phyloP scores from a whole-genome alignment of 768 basidiomycete genomes.

The Dacryopinax primogenitus region DNA sequence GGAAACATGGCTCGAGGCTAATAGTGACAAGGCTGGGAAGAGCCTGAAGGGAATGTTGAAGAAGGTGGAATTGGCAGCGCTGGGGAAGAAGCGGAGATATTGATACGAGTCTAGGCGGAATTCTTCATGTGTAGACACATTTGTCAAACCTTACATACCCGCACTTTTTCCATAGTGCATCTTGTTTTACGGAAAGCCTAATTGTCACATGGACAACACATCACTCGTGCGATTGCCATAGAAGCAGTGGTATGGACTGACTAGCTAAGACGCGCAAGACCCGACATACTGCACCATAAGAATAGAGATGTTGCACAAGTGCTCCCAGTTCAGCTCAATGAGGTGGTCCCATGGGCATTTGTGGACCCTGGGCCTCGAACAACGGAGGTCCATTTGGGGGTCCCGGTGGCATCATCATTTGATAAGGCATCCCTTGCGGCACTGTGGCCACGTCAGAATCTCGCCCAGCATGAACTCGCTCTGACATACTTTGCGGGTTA shows the following conservation, averaged over 20 bases:
- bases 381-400: not conserved
- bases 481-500: slow-evolving; percentile 63
- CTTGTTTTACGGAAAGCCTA: slow-evolving; percentile 2
- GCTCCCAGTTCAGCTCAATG: slow-evolving; percentile 5
- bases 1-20: slow-evolving; percentile 74
- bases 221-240: slow-evolving; percentile 7
- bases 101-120: not conserved
- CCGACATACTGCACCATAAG: slow-evolving; percentile 9
- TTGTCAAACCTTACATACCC: not conserved
- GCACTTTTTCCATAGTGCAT: not conserved
- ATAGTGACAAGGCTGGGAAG: slow-evolving; percentile 41
- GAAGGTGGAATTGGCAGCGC: slow-evolving; percentile 44
- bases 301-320: slow-evolving; percentile 10
- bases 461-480: slow-evolving; percentile 21
- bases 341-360: slow-evolving; percentile 9
- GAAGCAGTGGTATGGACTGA: not conserved
- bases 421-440: slow-evolving; percentile 74
- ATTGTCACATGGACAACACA: slow-evolving; percentile 25
- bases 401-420: slow-evolving; percentile 81
- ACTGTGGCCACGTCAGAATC: slow-evolving; percentile 37
- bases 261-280: not conserved
- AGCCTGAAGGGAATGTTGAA: slow-evolving; percentile 70
- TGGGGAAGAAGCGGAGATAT: slow-evolving; percentile 1
- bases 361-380: slow-evolving; percentile 9
- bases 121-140: not conserved